Base-by-base conservation (phyloP, 169 alveolate species). In the Eimeria acervulina region DNA sequence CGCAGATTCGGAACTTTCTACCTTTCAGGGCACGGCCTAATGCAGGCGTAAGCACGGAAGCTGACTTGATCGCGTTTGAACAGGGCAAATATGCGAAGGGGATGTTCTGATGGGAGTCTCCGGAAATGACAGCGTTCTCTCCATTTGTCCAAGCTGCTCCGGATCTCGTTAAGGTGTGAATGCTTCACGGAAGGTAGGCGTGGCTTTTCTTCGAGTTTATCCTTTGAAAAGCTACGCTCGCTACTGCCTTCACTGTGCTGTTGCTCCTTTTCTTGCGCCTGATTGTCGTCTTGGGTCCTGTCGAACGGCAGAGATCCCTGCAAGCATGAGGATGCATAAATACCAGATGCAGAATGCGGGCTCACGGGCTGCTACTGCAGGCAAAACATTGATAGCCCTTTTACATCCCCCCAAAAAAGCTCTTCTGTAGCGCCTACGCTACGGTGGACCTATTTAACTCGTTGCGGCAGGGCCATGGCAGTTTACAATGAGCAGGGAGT, bases 271-370 rank as follows among this genome's bases (percentile, higher is more conserved):
- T 68, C 88, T 17, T 42, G 61, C 36, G 23, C 15, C 31, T 28
- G 31, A 17, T 6, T 31, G 70, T 42, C 33, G 47, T 72, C 52
- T 23, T 72, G 26, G 63, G 17, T 28, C 33, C 88, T n/a, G 68
- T 92, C 91, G 52, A 92, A 92, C 38, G 96, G 91, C 23, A 92
- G 84, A 8, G 96, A 76, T 2, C 96, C 96, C 96, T 92, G 92
- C 66, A 59, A 28, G 23, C 91, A 55, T 15, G 83, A n/a, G 52
- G 74, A 23, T 63, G 28, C 89, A 26, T 21, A 31, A 68, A 68
- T 15, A 28, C n/a, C 47, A 31, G 19, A 63, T 42, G 17, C n/a
- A n/a, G 13, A 47, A 26, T 68, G 80, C 80, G 33, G 7, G 33
- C n/a, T 68, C n/a, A 68, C 47, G 80, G 80, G 47, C 47, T 31